Conservation (phyloP, 495 filamentous ascomycete genomes). For the Talaromyces proteolyticus region DNA sequence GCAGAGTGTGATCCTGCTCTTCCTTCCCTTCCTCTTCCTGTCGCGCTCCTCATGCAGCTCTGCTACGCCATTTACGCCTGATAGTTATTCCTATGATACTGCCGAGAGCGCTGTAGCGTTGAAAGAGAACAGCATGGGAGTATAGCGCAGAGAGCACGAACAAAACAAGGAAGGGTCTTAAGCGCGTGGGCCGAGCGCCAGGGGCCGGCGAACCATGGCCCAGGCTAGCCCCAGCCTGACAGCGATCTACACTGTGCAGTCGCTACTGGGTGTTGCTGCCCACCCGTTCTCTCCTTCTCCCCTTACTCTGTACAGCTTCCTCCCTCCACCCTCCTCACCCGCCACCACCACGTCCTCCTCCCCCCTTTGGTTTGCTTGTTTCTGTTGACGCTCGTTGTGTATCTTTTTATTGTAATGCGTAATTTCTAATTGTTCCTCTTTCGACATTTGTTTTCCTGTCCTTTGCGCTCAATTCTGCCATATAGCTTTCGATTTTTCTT, state of each 20-base stretch:
- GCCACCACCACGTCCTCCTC: not conserved
- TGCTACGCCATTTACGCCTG: too few relatives aligned
- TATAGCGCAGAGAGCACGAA: too few relatives aligned
- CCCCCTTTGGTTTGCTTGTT: not conserved
- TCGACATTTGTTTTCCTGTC: not conserved
- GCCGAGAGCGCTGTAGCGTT: too few relatives aligned
- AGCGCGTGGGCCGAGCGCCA: not conserved
- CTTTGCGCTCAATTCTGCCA: too few relatives aligned
- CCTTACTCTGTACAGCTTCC: not conserved
- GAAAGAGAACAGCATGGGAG: too few relatives aligned
- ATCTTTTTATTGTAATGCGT: not conserved
- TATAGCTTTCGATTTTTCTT: not conserved
- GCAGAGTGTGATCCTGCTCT: too few relatives aligned
- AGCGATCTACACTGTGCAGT: not conserved
- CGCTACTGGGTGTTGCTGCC: too few relatives aligned
- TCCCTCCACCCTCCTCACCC: not conserved
- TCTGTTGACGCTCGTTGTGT: not conserved
- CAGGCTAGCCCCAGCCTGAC: too few relatives aligned
- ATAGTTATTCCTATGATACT: too few relatives aligned
- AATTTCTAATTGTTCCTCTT: not conserved
- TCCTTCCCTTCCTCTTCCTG: too few relatives aligned
- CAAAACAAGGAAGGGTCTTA: not conserved
- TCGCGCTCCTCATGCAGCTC: too few relatives aligned
- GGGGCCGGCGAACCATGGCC: not conserved
- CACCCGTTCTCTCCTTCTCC: too few relatives aligned